Conservation (phyloP, 2,329 filamentous ascomycete genomes). For the Lachnellula willkommii region DNA sequence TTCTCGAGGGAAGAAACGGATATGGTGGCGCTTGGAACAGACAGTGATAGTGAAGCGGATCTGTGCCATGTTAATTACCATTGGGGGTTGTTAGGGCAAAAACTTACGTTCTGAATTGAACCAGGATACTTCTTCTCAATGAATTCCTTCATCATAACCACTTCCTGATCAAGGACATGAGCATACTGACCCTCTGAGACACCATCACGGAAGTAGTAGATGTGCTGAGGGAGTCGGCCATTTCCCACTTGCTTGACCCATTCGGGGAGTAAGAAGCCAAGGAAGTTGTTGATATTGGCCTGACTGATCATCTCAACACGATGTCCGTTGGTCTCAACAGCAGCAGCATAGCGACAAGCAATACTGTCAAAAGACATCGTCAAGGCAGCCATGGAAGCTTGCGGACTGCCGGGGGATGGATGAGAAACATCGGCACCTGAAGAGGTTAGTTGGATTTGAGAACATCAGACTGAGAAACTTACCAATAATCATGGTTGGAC, state of each 20-base stretch:
- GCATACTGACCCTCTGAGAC: conserved; percentile 82
- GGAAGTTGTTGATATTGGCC: conserved; percentile 59
- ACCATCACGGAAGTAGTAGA: conserved; percentile 92
- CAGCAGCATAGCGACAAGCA: conserved; percentile 70
- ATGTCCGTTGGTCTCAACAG: conserved; percentile 76
- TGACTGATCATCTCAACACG: conserved; percentile 73
- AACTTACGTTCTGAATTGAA: conserved; percentile 22
- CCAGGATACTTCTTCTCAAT: conserved; percentile 40
- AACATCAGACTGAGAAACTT: conserved; percentile 1
- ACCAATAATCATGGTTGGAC: conserved; percentile 73
- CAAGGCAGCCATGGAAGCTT: conserved; percentile 79
- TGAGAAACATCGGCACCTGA: conserved; percentile 92
- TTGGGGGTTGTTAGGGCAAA: background rate
- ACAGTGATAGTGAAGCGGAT: conserved; percentile 76
- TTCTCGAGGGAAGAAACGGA: conserved; percentile 78
- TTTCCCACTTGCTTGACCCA: conserved; percentile 57
- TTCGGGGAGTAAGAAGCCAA: conserved; percentile 56
- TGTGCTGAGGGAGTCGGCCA: conserved; percentile 57
- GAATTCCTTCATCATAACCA: conserved; percentile 60
- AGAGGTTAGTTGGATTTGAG: conserved; percentile 33
- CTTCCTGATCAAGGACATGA: conserved; percentile 73
- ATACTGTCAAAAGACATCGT: conserved; percentile 72
- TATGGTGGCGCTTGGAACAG: conserved; percentile 89
- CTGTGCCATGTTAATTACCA: conserved; percentile 11
- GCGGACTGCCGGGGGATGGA: conserved; percentile 58